Percentiles rank a stretch among this genome's conserved stretches.
Conservation (phyloP, 306 rosid genomes). For the Fragaria iinumae region DNA sequence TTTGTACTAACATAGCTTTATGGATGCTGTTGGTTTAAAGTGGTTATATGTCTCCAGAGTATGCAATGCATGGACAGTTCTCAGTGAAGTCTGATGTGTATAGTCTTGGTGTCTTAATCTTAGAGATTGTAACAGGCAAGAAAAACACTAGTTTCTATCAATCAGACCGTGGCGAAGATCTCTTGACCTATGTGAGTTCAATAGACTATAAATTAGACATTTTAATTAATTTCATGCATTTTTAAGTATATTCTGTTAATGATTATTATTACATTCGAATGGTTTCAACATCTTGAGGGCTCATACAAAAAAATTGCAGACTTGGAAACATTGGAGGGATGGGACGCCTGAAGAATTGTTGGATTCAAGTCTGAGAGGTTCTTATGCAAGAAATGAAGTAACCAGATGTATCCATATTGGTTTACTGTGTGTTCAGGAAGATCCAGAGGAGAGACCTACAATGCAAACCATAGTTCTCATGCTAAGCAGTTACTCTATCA, state of each 20-base stretch:
- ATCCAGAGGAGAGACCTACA: slow-evolving; percentile 28
- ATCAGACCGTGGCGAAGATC: slow-evolving; percentile 19
- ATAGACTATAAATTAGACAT: neutral
- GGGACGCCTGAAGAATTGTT: slow-evolving; percentile 18
- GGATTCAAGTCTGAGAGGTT: slow-evolving; percentile 21
- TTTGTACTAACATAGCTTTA: neutral
- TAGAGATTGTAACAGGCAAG: slow-evolving; percentile 27
- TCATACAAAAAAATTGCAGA: neutral
- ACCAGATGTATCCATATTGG: slow-evolving; percentile 34
- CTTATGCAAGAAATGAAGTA: slow-evolving; percentile 28
- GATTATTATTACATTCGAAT: neutral
- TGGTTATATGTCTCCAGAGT: slow-evolving; percentile 33
- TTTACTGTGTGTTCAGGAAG: slow-evolving; percentile 34
- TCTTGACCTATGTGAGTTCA: slow-evolving; percentile 26
- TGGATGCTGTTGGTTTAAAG: neutral
- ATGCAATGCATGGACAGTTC: slow-evolving; percentile 25
- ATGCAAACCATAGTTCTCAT: slow-evolving; percentile 31
- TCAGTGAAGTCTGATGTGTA: slow-evolving; percentile 27
- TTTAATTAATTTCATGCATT: neutral
- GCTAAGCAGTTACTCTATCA: slow-evolving; percentile 11
- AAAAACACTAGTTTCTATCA: slow-evolving; percentile 22
- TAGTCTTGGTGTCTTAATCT: slow-evolving; percentile 26
- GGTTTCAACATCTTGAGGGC: neutral
- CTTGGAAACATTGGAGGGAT: slow-evolving; percentile 35
- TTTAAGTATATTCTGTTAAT: too few species aligned